phyloP scores from a whole-genome alignment of 345 rosid genomes.

The Ailanthus altissimus region DNA sequence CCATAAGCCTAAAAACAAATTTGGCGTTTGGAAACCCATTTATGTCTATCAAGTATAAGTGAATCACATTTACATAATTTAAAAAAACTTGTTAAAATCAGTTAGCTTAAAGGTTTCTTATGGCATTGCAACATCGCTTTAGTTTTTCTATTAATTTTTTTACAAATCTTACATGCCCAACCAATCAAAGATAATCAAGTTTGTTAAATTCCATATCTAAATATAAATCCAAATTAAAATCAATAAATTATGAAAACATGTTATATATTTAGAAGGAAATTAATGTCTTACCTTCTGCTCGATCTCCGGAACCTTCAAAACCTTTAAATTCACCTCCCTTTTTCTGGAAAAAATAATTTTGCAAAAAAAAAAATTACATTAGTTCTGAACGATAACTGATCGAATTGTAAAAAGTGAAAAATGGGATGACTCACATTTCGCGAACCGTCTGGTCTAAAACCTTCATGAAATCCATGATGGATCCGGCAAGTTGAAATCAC shows the following conservation, averaged over 20 bases:
- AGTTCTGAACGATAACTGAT: not conserved
- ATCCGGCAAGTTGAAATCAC: slow-evolving; percentile 27
- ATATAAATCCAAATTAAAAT: not conserved
- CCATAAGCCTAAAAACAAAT: not conserved
- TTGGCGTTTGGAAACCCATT: not conserved
- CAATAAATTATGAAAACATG: not conserved
- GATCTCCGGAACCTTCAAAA: slow-evolving; percentile 92
- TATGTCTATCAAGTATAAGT: not conserved
- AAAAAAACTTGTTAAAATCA: not conserved
- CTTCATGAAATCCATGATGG: slow-evolving; percentile 97
- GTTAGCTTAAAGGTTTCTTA: not conserved
- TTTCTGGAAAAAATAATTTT: slow-evolving; percentile 52
- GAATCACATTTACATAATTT: not conserved
- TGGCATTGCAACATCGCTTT: not conserved
- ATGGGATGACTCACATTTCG: slow-evolving; percentile 66
- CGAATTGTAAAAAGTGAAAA: not conserved
- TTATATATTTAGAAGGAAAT: not conserved
- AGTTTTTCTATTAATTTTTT: not conserved
- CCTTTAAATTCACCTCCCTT: slow-evolving; percentile 97
- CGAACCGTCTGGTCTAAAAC: slow-evolving; percentile 97
- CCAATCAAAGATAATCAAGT: not conserved
- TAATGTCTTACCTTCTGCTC: slow-evolving; percentile 78
- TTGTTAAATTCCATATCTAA: not conserved
- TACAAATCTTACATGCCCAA: not conserved
- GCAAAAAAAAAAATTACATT: slow-evolving; percentile 20